These are phyloP conservation scores for Melastoma candidum DNA, from an alignment of 441 rosid genomes.

Conservation along the genomic window DNA sequence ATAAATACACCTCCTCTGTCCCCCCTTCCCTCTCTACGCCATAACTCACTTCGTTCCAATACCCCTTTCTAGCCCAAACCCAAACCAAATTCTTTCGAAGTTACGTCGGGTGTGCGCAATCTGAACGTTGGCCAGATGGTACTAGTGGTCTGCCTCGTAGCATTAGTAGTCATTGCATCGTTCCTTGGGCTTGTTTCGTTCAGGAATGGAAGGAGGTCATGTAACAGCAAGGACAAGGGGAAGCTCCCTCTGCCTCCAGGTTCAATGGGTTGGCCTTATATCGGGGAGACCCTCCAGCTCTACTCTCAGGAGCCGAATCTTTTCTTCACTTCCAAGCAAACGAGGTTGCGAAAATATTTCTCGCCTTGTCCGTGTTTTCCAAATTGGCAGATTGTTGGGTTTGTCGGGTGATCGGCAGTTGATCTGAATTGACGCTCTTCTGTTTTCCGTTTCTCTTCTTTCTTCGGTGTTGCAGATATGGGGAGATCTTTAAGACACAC, in stretches of 20 bases:
- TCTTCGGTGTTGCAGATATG: constrained; percentile 36
- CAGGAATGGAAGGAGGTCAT: too few species aligned
- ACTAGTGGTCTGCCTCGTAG: too few species aligned
- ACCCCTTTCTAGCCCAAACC: too few species aligned
- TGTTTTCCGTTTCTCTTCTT: not conserved
- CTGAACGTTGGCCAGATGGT: too few species aligned
- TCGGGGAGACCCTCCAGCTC: constrained; percentile 87
- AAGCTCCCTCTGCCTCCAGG: constrained; percentile 62
- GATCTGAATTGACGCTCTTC: not conserved
- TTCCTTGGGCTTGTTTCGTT: too few species aligned
- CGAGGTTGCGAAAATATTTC: constrained; percentile 30
- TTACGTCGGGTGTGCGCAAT: too few species aligned
- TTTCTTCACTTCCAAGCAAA: constrained; percentile 65
- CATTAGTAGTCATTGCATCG: too few species aligned
- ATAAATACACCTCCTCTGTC: too few species aligned
- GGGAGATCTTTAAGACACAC: constrained; percentile 89
- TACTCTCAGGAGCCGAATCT: constrained; percentile 82
- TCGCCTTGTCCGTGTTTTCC: not conserved
- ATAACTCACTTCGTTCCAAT: too few species aligned
- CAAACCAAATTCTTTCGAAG: too few species aligned
- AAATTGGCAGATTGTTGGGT: not conserved
- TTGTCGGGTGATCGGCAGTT: not conserved
- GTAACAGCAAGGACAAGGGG: too few species aligned
- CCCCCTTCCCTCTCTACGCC: too few species aligned
- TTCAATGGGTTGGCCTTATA: constrained; percentile 83